Evolutionary conservation across 2,329 filamentous ascomycete species (phyloP), one percentile per base, ranked within the genome.

Genomic region (Aspergillus quadrilineatus): DNA sequence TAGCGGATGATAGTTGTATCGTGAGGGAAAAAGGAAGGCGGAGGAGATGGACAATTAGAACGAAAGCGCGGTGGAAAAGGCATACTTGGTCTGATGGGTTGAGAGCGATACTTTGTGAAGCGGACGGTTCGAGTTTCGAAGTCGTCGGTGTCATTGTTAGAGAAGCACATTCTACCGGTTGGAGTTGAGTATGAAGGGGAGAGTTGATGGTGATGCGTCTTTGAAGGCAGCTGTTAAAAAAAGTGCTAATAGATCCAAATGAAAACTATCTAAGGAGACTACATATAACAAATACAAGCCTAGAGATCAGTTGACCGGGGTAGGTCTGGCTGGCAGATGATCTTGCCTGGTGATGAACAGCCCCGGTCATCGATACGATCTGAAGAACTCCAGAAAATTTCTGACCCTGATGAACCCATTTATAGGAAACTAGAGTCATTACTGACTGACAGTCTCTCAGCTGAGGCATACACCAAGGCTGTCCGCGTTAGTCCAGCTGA

Each of bases 131-230:
- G 60, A 22, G 39, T 42, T 22, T 42, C 39, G 6, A 22, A 34
- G 22, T 58, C 55, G n/a, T 61, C 55, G 32, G 29, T 32, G 43
- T 60, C 55, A 39, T 56, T 15, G 41, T 65, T 57, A 22, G 22
- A 22, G 46, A 64, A 62, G 46, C 63, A 63, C 63, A 65, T 64
- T 9, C 39, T 30, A 28, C 4, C 39, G n/a, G 10, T 22, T 10
- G 7, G 8, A 14, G 10, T 37, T 14, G 34, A 10, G 34, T 37
- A 37, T 37, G 34, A 12, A 14, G 34, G 14, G 10, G 34, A 34
- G 34, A 14, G 17, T 46, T 12, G 8, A 10, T 45, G 30, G 29
- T 28, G 28, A 22, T 4, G 26, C 8, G n/a, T 30, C 15, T 12
- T 15, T 48, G 15, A 6, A n/a, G 28, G 8, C 12, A 37, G n/a